These are phyloP conservation scores for Aspergillus clavatus DNA, from an alignment of 2,329 filamentous ascomycete species.

Conservation along the genomic window DNA sequence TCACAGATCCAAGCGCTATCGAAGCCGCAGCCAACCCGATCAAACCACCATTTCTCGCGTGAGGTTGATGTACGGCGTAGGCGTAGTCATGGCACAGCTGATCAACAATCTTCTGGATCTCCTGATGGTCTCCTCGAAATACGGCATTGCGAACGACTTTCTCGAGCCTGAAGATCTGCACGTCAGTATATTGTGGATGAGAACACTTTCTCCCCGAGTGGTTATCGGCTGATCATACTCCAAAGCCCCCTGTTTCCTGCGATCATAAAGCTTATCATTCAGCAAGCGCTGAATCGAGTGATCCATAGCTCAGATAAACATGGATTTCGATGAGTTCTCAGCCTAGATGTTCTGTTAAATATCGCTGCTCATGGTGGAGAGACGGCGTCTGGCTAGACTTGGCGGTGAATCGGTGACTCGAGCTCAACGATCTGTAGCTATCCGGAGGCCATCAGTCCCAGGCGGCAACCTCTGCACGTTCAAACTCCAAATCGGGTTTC, in stretches of 20 bases:
- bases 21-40: constrained; percentile 94
- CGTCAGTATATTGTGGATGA: not conserved
- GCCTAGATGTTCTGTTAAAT: constrained; percentile 18
- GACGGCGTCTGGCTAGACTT: constrained; percentile 7
- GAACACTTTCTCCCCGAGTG: too few species aligned
- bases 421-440: constrained; percentile 10
- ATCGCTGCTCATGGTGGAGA: constrained; percentile 26
- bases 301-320: constrained; percentile 61
- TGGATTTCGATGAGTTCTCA: constrained; percentile 18
- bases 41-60: constrained; percentile 91
- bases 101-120: constrained; percentile 81
- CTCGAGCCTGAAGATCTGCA: constrained; percentile 66
- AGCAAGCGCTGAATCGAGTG: constrained; percentile 80
- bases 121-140: constrained; percentile 68
- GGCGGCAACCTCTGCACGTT: not conserved
- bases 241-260: constrained; percentile 90
- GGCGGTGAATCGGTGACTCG: constrained; percentile 12
- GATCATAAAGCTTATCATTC: constrained; percentile 98
- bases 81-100: constrained; percentile 97
- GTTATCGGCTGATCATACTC: constrained; percentile 83
- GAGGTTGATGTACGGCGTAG: constrained; percentile 93
- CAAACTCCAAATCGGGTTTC: not conserved
- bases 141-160: constrained; percentile 82
- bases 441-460: constrained; percentile 2
- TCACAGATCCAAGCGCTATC: constrained; percentile 86